phyloP scores from a whole-genome alignment of 2,329 filamentous ascomycete species.

The Fusarium palustre region DNA sequence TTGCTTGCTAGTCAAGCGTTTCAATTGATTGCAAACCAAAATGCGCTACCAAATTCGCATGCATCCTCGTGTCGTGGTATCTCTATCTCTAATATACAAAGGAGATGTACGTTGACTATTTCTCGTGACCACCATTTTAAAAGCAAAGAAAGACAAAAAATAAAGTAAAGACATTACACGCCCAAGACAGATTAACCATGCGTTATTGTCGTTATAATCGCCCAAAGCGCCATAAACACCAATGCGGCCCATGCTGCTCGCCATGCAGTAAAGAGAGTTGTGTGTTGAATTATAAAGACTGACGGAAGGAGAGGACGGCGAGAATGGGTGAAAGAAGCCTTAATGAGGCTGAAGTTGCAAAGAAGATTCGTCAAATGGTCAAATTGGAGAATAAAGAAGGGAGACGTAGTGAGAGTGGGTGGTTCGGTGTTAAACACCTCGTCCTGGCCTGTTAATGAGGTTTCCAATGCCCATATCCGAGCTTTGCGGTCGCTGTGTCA shows the following conservation, averaged over 20 bases:
- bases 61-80: conserved; percentile 41
- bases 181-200: conserved; percentile 14
- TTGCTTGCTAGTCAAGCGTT: conserved; percentile 3
- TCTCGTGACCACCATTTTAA: conserved; percentile 39
- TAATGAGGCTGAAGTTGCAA: neutral
- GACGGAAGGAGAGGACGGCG: conserved; percentile 43
- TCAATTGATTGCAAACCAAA: conserved; percentile 12
- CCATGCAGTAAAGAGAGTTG: conserved; percentile 38
- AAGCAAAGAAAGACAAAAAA: conserved; percentile 8
- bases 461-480: conserved; percentile 72
- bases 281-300: conserved; percentile 24
- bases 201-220: conserved; percentile 42
- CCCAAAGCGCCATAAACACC: conserved; percentile 36
- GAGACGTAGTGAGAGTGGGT: neutral
- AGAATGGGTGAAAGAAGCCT: conserved; percentile 1
- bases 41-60: conserved; percentile 30
- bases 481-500: conserved; percentile 63
- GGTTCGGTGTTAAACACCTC: conserved; percentile 34
- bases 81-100: conserved; percentile 49
- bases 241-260: conserved; percentile 32
- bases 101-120: conserved; percentile 33
- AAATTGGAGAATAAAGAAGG: neutral
- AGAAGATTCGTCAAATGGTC: neutral
- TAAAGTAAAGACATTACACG: conserved; percentile 35
- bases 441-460: conserved; percentile 65